A percentile compares a stretch with the other conserved stretches of the same genome.
Evolutionary conservation across 768 basidiomycete genomes (phyloP).

Genomic region (Termitomyces sp.): DNA sequence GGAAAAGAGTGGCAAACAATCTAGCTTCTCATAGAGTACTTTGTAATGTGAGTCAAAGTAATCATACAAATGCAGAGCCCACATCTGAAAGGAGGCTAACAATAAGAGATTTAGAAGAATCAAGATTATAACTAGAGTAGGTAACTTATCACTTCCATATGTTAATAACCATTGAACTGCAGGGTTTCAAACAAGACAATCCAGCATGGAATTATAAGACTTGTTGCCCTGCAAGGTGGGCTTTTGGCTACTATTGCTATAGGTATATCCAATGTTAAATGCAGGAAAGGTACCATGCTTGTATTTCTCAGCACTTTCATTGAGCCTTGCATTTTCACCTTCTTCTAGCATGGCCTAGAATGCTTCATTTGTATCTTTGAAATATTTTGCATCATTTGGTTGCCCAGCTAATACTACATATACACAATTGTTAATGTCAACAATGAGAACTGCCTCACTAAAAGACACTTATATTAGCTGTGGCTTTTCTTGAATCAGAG

Average conservation of each 20-base stretch:
- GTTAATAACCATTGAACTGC: neutral
- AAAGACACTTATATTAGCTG: too few relatives aligned
- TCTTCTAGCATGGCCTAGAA: neutral
- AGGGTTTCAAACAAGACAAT: neutral
- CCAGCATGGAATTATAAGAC: neutral
- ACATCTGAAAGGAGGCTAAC: neutral
- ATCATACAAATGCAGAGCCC: neutral
- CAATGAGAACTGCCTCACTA: too few relatives aligned
- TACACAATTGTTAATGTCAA: too few relatives aligned
- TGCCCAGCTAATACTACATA: too few relatives aligned
- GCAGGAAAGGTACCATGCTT: neutral
- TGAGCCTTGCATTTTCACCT: neutral
- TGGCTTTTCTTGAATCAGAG: too few relatives aligned
- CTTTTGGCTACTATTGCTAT: neutral
- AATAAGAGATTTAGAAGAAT: too few relatives aligned
- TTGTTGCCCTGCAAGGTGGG: too few relatives aligned
- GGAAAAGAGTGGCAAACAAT: neutral
- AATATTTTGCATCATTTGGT: neutral
- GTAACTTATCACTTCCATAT: neutral
- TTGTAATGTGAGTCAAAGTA: neutral
- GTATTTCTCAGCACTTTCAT: neutral
- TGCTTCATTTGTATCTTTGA: neutral
- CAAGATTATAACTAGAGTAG: too few relatives aligned
- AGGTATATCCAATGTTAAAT: too few relatives aligned
- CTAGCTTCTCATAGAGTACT: neutral